Evolutionary conservation across 23 red algal species (phyloP).

Genomic region (Cyanidium caldarium): DNA sequence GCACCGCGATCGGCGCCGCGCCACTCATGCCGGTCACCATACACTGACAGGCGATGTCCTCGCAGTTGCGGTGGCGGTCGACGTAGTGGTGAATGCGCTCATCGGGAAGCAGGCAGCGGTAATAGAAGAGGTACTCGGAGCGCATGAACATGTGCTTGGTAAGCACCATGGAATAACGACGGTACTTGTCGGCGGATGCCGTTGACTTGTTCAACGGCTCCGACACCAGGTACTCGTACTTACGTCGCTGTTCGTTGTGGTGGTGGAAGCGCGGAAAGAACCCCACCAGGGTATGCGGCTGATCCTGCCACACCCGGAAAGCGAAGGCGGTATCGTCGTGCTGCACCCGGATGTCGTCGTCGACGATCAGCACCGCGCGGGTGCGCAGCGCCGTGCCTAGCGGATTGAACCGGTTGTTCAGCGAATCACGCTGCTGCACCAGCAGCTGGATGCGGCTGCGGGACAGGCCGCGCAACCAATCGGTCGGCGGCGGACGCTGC

Average conservation of each 20-base stretch:
- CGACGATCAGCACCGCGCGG: slow-evolving; percentile 41
- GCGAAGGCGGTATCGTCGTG: slow-evolving; percentile 25
- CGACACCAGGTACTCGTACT: slow-evolving; percentile 12
- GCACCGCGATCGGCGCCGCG: slow-evolving; percentile 26
- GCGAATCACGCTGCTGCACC: slow-evolving; percentile 34
- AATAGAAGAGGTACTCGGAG: slow-evolving; percentile 34
- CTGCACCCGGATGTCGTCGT: slow-evolving; percentile 55
- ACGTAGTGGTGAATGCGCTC: slow-evolving; percentile 32
- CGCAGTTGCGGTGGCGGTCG: slow-evolving; percentile 55
- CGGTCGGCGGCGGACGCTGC: slow-evolving; percentile 9
- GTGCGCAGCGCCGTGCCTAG: slow-evolving; percentile 19
- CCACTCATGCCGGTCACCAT: slow-evolving; percentile 44
- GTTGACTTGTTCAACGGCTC: slow-evolving; percentile 11
- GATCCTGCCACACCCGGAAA: slow-evolving; percentile 49
- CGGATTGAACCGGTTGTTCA: slow-evolving; percentile 61
- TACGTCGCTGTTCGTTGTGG: not conserved
- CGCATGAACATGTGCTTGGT: slow-evolving; percentile 72
- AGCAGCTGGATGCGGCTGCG: slow-evolving; percentile 25
- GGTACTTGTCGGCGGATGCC: slow-evolving; percentile 10
- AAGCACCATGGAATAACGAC: slow-evolving; percentile 61
- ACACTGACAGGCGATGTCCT: slow-evolving; percentile 54
- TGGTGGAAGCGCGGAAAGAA: slow-evolving; percentile 52
- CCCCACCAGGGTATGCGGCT: slow-evolving; percentile 31
- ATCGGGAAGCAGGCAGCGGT: slow-evolving; percentile 33
- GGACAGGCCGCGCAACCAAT: not conserved